Base-by-base conservation (phyloP, 2,329 filamentous ascomycete species). In the Aspergillus tamarii region DNA sequence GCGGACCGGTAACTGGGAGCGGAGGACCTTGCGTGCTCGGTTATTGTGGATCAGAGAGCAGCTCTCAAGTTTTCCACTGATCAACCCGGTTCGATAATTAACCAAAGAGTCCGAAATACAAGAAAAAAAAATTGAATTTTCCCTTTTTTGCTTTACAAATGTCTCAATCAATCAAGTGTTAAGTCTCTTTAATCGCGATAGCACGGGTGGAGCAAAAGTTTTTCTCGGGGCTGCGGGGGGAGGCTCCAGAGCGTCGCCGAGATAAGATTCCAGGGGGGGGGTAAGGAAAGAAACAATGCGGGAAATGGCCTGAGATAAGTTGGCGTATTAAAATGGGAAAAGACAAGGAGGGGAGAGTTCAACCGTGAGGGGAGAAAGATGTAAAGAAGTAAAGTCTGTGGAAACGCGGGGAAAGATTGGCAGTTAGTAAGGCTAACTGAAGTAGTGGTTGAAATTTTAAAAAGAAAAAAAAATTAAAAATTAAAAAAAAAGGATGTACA, bases 121-220 rank as follows among this genome's bases (percentile, higher is more conserved):
- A 48, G 4, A 36, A 48, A 6, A 36, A 12, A 14, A 14, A 19
- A 11, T 21, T 52, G 28, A n/a, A 32, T 32, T 57, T 21, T 32
- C 10, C 23, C 26, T 45, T 45, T 23, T 6, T 19, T 7, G 2
- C 9, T 52, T n/a, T 32, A 32, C 8, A 11, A 52, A 21, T 19
- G 16, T 19, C 14, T 16, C 28, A 52, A 52, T 32, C 28, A 52
- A 52, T n/a, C 53, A 58, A 45, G 55, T 45, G 36, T 36, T 41
- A 32, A 43, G 39, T 58, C 32, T 26, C 53, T 32, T 32, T n/a
- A 50, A 43, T 30, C n/a, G 32, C 19, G 46, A 28, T 57, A 57
- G 52, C 39, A 55, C 54, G n/a, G 39, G 62, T 64, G 64, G 64
- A 66, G 59, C 48, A 59, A 58, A 58, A 60, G 61, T 46, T 39